Base-by-base conservation (phyloP, 441 rosid species). In the Erodium trifolium region DNA sequence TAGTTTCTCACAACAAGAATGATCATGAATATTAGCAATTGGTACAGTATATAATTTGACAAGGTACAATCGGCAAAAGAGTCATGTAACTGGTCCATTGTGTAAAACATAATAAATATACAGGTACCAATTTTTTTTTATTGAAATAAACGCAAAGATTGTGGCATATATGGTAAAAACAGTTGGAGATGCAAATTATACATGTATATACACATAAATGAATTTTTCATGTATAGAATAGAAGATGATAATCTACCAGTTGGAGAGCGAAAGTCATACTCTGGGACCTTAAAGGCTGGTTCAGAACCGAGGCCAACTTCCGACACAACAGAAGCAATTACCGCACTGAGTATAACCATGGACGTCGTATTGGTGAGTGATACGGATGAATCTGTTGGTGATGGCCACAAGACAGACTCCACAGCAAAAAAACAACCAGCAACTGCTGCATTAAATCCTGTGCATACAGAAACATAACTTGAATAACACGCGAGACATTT, bases 391-490 rank as follows among this genome's bases (percentile, higher is more conserved):
- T 85, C 86, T 43, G 67, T 69, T 1, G 87, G 85, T 0, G 96
- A 84, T 57, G 94, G 96, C 96, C 98, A 88, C 78, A 93, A 75
- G 68, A 91, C 96, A 2, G 97, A 93, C 74, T 93, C 98, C 57
- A 91, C 93, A 7, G 96, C 96, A 10, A 91, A 93, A 80, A 91
- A 93, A 68, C 97, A 93, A 68, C 97, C 96, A 68, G 95, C 96
- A 75, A 93, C 98, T 43, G 98, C 97, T 62, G 98, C 95, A 74
- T 93, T 93, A 82, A 93, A 93, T 63, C 98, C 97, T 93, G 77
- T 16, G 62, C 70, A 57, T 19, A 35, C 63, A 59, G 51, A 67
- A 60, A 37, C 60, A 27, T 59, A 19, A 57, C 34, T n/a, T 51
- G 7, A 13, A 51, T 51, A n/a, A 51, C 16, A 51, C 17, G 4